Percentiles rank a stretch among this genome's conserved stretches.
Conservation (phyloP, 2,329 filamentous ascomycete species). For the Colletotrichum sp. region DNA sequence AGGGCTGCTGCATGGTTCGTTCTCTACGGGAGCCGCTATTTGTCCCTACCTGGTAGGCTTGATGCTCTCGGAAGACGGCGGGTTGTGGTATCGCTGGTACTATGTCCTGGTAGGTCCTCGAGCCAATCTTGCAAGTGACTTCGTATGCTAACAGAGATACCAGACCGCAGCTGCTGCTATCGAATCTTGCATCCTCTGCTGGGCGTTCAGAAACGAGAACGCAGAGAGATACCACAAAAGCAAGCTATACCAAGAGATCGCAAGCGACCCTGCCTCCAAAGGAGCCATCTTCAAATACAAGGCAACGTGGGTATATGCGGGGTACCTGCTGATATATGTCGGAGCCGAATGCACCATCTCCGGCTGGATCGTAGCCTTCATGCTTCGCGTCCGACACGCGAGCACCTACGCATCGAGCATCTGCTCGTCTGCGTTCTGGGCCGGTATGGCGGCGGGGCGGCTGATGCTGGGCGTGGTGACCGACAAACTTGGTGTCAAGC, state of each 20-base stretch:
- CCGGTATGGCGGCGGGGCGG: conserved; percentile 47
- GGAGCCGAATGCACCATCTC: conserved; percentile 49
- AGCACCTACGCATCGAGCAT: conserved; percentile 40
- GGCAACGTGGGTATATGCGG: conserved; percentile 45
- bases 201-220: conserved; percentile 68
- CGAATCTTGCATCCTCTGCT: conserved; percentile 56
- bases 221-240: conserved; percentile 58
- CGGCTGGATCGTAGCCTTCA: conserved; percentile 52
- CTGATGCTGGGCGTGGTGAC: conserved; percentile 35
- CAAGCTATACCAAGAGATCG: conserved; percentile 33
- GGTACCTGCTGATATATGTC: conserved; percentile 48
- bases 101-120: conserved; percentile 67
- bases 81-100: conserved; percentile 77
- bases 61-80: conserved; percentile 67
- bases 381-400: conserved; percentile 42
- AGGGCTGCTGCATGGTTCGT: conserved; percentile 74
- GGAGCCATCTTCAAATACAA: conserved; percentile 33
- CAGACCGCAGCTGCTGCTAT: conserved; percentile 50
- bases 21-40: conserved; percentile 74
- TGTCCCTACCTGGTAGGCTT: conserved; percentile 73
- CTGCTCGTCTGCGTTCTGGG: conserved; percentile 48
- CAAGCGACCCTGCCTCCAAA: not conserved
- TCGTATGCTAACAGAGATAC: rapidly evolving
- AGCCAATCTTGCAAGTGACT: too few relatives aligned
- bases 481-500: conserved; percentile 31